A percentile compares a stretch with the other conserved stretches of the same genome.
phyloP scores from a whole-genome alignment of 176 grass and related monocot species.

The Chrysopogon serrulatus region DNA sequence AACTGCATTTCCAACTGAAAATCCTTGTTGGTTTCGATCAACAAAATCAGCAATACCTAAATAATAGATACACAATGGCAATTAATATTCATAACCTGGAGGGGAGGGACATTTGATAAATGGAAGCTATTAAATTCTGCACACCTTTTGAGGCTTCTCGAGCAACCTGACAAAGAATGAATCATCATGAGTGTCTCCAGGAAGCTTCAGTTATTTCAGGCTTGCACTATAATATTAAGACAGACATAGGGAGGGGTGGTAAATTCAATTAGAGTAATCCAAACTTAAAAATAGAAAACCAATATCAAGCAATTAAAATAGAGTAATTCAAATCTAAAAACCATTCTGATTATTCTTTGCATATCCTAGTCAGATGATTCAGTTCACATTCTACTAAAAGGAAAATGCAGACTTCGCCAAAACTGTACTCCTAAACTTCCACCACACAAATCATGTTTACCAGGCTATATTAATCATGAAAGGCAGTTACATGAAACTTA shows the following conservation, averaged over 20 bases:
- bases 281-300: not conserved
- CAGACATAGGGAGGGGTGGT: not conserved
- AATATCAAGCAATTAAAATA: not conserved
- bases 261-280: slow-evolving; percentile 6
- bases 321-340: not conserved
- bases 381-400: slow-evolving; percentile 3
- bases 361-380: slow-evolving; percentile 9
- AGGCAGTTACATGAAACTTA: not conserved
- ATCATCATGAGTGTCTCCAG: slow-evolving; percentile 24
- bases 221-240: slow-evolving; percentile 1
- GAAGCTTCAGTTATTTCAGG: slow-evolving; percentile 33
- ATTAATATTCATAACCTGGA: slow-evolving; percentile 1
- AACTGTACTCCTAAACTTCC: slow-evolving; percentile 11
- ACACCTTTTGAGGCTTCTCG: slow-evolving; percentile 74
- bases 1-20: slow-evolving; percentile 78
- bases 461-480: not conserved
- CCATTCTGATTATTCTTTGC: not conserved
- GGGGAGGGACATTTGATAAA: not conserved
- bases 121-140: slow-evolving; percentile 23
- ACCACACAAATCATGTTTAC: not conserved
- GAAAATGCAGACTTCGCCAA: slow-evolving; percentile 12
- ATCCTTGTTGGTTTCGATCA: slow-evolving; percentile 66
- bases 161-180: slow-evolving; percentile 54
- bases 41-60: slow-evolving; percentile 74
- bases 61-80: slow-evolving; percentile 16